phyloP scores from a whole-genome alignment of 306 rosid species.

The Malus orientalis region DNA sequence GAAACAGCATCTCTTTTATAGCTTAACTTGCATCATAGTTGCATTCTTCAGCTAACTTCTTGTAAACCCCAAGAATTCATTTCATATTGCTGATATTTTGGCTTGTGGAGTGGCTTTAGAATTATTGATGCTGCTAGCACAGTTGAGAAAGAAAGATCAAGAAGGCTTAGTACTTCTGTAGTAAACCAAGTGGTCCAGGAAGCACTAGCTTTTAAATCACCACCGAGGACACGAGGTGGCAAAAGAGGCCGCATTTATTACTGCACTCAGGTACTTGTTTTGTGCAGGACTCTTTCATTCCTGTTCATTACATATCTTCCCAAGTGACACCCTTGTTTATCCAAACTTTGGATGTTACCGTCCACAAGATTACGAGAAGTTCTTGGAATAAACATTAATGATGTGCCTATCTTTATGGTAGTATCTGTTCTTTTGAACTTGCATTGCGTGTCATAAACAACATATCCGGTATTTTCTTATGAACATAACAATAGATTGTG shows the following conservation, averaged over 20 bases:
- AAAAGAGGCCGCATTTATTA: constrained; percentile 92
- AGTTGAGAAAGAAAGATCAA: constrained; percentile 89
- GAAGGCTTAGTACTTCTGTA: constrained; percentile 80
- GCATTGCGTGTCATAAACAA: background rate
- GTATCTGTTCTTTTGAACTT: background rate
- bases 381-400: background rate
- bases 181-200: constrained; percentile 86
- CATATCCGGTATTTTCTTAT: background rate
- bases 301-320: background rate
- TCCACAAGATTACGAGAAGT: background rate
- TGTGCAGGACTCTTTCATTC: background rate
- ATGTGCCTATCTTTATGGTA: background rate
- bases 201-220: constrained; percentile 87
- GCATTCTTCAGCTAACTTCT: background rate
- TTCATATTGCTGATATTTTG: background rate
- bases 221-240: constrained; percentile 89
- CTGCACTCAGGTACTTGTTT: constrained; percentile 68
- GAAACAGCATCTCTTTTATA: background rate
- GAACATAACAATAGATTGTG: background rate
- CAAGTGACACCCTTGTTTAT: background rate
- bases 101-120: constrained; percentile 32
- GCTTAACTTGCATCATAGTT: background rate
- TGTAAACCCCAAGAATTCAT: background rate
- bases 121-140: constrained; percentile 75
- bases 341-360: background rate